Base-by-base conservation (phyloP, 2,329 filamentous ascomycete genomes). In the Fusarium hainanense region DNA sequence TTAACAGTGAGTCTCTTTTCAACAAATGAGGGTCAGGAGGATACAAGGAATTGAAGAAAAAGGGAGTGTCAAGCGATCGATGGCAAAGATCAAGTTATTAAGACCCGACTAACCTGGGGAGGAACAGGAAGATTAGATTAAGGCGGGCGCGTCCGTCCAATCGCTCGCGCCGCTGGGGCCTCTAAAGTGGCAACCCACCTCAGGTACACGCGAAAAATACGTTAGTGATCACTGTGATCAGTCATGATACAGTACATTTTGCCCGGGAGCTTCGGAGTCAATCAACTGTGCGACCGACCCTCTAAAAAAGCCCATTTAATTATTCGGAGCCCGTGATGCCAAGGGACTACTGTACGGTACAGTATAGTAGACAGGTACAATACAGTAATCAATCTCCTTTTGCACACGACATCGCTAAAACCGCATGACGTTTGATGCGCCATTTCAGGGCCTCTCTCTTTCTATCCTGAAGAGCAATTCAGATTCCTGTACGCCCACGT, bases 41-140 rank as follows among this genome's bases (percentile, higher is more conserved):
- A 68, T 64, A 54, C 28, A 54, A 43, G 50, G 55, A 49, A 57
- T 68, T 68, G 63, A 59, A 42, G 59, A 54, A 68, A 51, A 70
- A 70, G 68, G 68, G 67, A 70, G 68, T 25, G 67, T 68, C 48
- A 30, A 66, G 44, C 58, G 43, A 63, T 63, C 42, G 54, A 63
- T 63, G 58, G 63, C 54, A 54, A 70, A 70, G 68, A 68, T 70
- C 54, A 56, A 70, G 68, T 70, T 70, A 69, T 62, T 69, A 69
- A 70, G 50, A 60, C 50, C 51, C 27, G 37, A 54, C 60, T 58
- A 64, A 57, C 25, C 32, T 37, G 60, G 42, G 60, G 66, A 49
- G 61, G 43, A 41, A 48, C 25, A 34, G 50, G 50, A 64, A 64
- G 68, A 68, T 70, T 68, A 70, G 68, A 70, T 70, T 70, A 70